These are phyloP conservation scores for Starmerella sirachaensis DNA, from an alignment of 805 yeast genomes.

Conservation along the genomic window DNA sequence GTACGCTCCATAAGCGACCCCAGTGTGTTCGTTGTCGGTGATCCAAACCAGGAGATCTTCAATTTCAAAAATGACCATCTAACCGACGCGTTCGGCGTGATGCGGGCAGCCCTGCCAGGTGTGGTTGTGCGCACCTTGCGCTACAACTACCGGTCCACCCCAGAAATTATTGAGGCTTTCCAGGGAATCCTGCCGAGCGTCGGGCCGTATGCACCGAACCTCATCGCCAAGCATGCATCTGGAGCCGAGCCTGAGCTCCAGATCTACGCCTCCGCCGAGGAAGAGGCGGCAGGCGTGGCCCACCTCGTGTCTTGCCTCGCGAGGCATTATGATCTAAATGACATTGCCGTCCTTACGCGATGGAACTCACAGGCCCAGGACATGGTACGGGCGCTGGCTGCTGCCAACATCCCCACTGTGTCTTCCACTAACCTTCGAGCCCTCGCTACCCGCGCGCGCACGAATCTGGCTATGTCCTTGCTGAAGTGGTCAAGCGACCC, in stretches of 20 bases:
- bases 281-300: slow-evolving; percentile 2
- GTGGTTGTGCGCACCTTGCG: slow-evolving; percentile 3
- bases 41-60: slow-evolving; percentile 21
- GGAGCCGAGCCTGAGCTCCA: slow-evolving; percentile 9
- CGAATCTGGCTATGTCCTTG: slow-evolving; percentile 13
- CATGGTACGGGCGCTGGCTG: not conserved
- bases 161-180: slow-evolving; percentile 8
- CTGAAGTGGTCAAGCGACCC: slow-evolving; percentile 13
- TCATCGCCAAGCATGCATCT: slow-evolving; percentile 1
- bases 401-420: slow-evolving; percentile 3
- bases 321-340: not conserved
- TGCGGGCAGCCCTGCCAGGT: slow-evolving; percentile 9
- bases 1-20: not conserved
- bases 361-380: slow-evolving; percentile 7
- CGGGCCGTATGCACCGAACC: not conserved
- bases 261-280: not conserved
- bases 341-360: slow-evolving; percentile 16
- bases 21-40: slow-evolving; percentile 17
- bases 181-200: slow-evolving; percentile 5
- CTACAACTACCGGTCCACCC: slow-evolving; percentile 18
- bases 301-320: slow-evolving; percentile 1
- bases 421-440: slow-evolving; percentile 6
- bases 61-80: slow-evolving; percentile 10
- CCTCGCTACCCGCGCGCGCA: slow-evolving; percentile 2
- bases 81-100: slow-evolving; percentile 8